phyloP scores from a whole-genome alignment of 2,329 filamentous ascomycete genomes.

The Venturia nashicola region DNA sequence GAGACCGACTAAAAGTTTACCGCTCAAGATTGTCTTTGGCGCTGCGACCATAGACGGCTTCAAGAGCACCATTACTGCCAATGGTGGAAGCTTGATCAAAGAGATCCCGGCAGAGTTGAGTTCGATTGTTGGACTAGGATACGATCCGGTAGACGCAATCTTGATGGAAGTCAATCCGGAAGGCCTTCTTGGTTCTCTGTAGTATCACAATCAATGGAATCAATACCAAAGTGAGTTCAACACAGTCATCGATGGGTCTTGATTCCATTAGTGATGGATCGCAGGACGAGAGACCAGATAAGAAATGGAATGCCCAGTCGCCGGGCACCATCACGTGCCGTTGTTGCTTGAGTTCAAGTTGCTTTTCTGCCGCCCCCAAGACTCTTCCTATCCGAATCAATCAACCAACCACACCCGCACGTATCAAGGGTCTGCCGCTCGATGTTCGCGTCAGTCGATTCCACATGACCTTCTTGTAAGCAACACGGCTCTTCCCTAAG shows the following conservation, averaged over 20 bases:
- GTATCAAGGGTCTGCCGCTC: neutral
- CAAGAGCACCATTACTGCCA: neutral
- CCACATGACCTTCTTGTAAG: neutral
- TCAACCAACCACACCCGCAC: neutral
- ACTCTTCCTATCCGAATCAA: neutral
- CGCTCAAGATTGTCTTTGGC: slow-evolving; percentile 1
- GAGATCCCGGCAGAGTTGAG: neutral
- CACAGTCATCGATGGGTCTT: neutral
- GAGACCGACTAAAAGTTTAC: neutral
- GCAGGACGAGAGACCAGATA: neutral
- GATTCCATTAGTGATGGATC: neutral
- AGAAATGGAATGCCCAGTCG: neutral
- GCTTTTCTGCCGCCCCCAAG: neutral
- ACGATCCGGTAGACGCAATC: neutral
- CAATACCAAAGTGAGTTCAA: neutral
- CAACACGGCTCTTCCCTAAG: neutral
- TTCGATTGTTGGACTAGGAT: neutral
- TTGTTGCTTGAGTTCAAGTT: neutral
- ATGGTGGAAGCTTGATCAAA: neutral
- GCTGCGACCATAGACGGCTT: neutral
- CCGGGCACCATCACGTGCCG: neutral
- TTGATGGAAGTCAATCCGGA: slow-evolving; percentile 1
- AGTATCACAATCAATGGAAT: neutral
- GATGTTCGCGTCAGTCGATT: neutral
- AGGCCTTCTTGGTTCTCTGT: neutral